Evolutionary conservation across 768 basidiomycete species (phyloP), one percentile per base, ranked within the genome.

Genomic region (Lentinula detonsa): DNA sequence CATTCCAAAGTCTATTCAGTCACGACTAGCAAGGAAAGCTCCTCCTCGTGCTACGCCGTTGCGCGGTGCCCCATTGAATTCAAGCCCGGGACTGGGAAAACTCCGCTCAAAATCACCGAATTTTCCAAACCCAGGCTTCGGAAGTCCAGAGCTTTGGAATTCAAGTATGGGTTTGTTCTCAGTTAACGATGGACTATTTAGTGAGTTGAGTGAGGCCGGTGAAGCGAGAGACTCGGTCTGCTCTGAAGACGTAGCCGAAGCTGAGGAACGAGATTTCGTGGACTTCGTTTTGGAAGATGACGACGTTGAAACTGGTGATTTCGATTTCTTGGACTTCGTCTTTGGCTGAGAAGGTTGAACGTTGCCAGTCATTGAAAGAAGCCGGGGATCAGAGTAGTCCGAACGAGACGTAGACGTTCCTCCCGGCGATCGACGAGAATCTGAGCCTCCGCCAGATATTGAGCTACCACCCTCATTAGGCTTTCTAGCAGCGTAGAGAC

Each of bases 361-460:
- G 39, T 54, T n/a, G 65, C 46, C 70, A 68, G 53, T 69, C 67
- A 57, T 72, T 71, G n/a, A 57, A 57, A 51, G 65, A 56, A 18
- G 63, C 51, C 28, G 57, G 18, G 46, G 67, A 69, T 28, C 69
- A 67, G 35, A 66, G 63, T 28, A 78, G 78, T 31, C 73, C 50
- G 0, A 83, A 84, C 4, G 81, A 4, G 86, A 85, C 0, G 40
- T 18, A 15, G 55, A 56, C 10, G 55, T 56, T 31, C 55, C 55
- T 23, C 40, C n/a, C 0, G 86, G 87, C 35, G 82, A 79, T 3
- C 85, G 87, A 39, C 79, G 82, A 4, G 84, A 85, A 61, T 85
- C 83, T 0, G 87, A 88, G 28, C 79, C 81, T 35, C 77, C 75
- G 9, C 71, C 65, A 28, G 67, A 71, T 4, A 67, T 69, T 2